phyloP scores from a whole-genome alignment of 2,329 filamentous ascomycete genomes.

The Fusarium sp. region DNA sequence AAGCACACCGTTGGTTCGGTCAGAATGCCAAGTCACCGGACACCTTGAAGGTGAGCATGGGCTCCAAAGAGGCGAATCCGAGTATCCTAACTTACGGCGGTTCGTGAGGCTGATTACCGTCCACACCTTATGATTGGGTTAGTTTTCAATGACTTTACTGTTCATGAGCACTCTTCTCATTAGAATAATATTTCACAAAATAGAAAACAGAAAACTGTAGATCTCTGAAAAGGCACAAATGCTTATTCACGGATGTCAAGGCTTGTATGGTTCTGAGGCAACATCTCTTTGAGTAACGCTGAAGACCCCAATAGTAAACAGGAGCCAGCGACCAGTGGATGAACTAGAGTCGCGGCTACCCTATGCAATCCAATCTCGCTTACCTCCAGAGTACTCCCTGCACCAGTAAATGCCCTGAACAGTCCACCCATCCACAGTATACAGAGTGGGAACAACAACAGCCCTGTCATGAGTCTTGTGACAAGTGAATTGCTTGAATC shows the following conservation, averaged over 20 bases:
- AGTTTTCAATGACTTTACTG: too few species aligned
- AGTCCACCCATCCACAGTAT: neutral
- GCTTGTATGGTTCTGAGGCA: too few species aligned
- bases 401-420: neutral
- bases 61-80: too few species aligned
- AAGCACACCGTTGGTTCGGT: rapidly evolving
- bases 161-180: too few species aligned
- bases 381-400: rapidly evolving
- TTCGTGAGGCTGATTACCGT: rapidly evolving
- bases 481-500: neutral
- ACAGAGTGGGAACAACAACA: neutral
- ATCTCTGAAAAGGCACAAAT: too few species aligned
- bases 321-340: rapidly evolving
- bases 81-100: rapidly evolving
- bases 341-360: rapidly evolving
- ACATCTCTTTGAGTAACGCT: too few species aligned
- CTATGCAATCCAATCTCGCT: neutral
- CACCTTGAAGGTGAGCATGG: neutral
- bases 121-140: too few species aligned
- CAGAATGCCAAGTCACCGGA: neutral
- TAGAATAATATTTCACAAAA: too few species aligned
- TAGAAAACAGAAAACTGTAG: too few species aligned
- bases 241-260: too few species aligned
- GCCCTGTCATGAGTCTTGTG: neutral
- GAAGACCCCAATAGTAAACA: rapidly evolving